These are phyloP conservation scores for Fereydounia khargensis DNA, from an alignment of 1,284 basidiomycete species.

Conservation along the genomic window DNA sequence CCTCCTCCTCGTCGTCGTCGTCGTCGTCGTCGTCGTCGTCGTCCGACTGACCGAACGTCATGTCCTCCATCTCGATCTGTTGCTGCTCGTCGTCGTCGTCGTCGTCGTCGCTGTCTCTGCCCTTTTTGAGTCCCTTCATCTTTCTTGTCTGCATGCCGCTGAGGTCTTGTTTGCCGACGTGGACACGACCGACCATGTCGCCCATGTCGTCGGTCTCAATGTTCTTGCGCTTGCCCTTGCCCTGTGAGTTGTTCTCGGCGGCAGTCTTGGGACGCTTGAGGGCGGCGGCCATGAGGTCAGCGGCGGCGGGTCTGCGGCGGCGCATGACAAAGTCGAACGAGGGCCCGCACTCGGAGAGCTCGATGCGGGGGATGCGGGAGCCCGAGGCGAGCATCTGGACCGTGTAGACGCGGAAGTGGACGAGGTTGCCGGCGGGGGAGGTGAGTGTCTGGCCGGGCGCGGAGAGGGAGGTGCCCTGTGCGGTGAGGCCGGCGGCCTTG, in stretches of 20 bases:
- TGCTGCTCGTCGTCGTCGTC: constrained; percentile 31
- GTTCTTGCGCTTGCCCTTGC: constrained; percentile 77
- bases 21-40: constrained; percentile 18
- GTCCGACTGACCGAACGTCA: constrained; percentile 26
- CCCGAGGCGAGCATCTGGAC: constrained; percentile 69
- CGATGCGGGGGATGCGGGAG: constrained; percentile 61
- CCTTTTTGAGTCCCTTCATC: constrained; percentile 79
- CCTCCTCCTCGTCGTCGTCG: constrained; percentile 14
- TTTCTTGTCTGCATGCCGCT: constrained; percentile 80
- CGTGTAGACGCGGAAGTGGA: constrained; percentile 87
- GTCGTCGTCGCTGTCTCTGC: constrained; percentile 42
- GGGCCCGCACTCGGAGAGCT: constrained; percentile 86
- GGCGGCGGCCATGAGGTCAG: constrained; percentile 76
- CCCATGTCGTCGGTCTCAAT: constrained; percentile 98
- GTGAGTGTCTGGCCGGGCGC: constrained; percentile 50
- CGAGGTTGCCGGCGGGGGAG: constrained; percentile 65
- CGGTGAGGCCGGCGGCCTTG: constrained; percentile 39
- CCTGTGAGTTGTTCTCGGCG: constrained; percentile 67
- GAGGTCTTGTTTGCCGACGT: constrained; percentile 87
- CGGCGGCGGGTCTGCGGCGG: constrained; percentile 71
- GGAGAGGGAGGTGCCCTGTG: constrained; percentile 59
- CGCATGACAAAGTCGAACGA: constrained; percentile 80
- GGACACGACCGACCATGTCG: constrained; percentile 84
- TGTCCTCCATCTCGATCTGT: constrained; percentile 32
- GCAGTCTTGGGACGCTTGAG: constrained; percentile 81